Evolutionary conservation across 2,329 filamentous ascomycete species (phyloP).

Genomic region (Colletotrichum orbiculare): DNA sequence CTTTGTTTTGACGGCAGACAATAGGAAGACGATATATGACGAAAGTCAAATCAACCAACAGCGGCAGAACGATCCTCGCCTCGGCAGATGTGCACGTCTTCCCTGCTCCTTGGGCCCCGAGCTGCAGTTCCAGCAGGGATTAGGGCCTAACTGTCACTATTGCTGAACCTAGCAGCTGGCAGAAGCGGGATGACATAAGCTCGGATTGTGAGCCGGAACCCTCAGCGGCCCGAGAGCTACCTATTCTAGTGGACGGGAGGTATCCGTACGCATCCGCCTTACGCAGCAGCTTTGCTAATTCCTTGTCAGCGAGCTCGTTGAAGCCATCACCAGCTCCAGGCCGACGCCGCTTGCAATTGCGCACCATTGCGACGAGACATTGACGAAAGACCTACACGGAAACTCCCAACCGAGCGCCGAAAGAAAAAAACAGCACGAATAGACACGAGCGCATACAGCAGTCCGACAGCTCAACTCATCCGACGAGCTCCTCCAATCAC

Average conservation of each 20-base stretch:
- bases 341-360: background rate
- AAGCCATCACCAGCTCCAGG: constrained; percentile 21
- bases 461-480: background rate
- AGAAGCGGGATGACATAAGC: constrained; percentile 17
- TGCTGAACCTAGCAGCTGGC: background rate
- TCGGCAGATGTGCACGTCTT: too few relatives aligned
- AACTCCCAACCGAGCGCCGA: background rate
- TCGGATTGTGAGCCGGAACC: constrained; percentile 4
- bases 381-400: background rate
- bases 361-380: background rate
- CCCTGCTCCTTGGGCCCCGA: too few relatives aligned
- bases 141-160: too few relatives aligned
- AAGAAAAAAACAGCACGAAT: constrained; percentile 3
- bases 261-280: too few relatives aligned
- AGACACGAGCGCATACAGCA: background rate
- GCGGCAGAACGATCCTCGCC: too few relatives aligned
- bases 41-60: too few relatives aligned
- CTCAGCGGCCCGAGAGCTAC: constrained; percentile 11
- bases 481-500: constrained; percentile 24
- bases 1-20: too few relatives aligned
- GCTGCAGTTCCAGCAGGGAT: background rate
- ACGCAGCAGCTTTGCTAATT: background rate
- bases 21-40: too few relatives aligned
- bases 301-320: constrained; percentile 14
- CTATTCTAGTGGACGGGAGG: too few relatives aligned